phyloP scores from a whole-genome alignment of 345 rosid species.

The Citrus sinensis region DVS_A1.0 CM039163.1:45954001-45954500 shows the following conservation, averaged over 20 bases:
- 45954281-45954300: conserved; percentile 84
- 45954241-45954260: conserved; percentile 10
- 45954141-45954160: conserved; percentile 52
- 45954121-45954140: conserved; percentile 96
- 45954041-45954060: conserved; percentile 7
- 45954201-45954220: background rate
- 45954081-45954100: conserved; percentile 94
- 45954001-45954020: conserved; percentile 1
- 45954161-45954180: conserved; percentile 6
- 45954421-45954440: conserved; percentile 98
- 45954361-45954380: conserved; percentile 19
- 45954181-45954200: background rate
- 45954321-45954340: conserved; percentile 78
- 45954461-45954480: conserved; percentile 90
- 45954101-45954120: conserved; percentile 99
- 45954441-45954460: conserved; percentile 90
- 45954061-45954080: conserved; percentile 89
- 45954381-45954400: background rate
- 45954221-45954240: conserved; percentile 7
- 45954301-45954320: conserved; percentile 65
- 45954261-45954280: conserved; percentile 78
- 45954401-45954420: conserved; percentile 47
- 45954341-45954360: conserved; percentile 73
- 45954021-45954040: conserved; percentile 1
- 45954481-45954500: conserved; percentile 57